phyloP scores from a whole-genome alignment of 1,139 yeast species.

The Sugiyamaella castrensis region DNA sequence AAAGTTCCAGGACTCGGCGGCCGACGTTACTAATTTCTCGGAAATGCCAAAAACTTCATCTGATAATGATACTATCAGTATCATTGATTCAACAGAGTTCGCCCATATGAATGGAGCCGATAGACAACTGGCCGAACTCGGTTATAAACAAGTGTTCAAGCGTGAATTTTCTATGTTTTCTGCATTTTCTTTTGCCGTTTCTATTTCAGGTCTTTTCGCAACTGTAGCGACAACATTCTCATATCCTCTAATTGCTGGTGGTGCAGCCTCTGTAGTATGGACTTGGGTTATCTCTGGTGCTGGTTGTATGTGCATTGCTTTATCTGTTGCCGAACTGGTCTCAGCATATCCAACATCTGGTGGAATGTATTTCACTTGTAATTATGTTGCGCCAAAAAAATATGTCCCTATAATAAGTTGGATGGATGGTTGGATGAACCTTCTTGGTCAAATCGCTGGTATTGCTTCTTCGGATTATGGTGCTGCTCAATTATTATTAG shows the following conservation, averaged over 20 bases:
- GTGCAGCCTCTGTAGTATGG: slow-evolving; percentile 49
- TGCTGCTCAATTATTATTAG: slow-evolving; percentile 42
- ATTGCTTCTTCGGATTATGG: slow-evolving; percentile 40
- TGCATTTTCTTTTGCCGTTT: slow-evolving; percentile 50
- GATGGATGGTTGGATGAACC: slow-evolving; percentile 47
- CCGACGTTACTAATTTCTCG: background rate
- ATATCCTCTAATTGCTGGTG: slow-evolving; percentile 50
- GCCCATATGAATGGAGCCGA: slow-evolving; percentile 22
- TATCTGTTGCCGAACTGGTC: slow-evolving; percentile 59
- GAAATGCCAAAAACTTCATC: slow-evolving; percentile 8
- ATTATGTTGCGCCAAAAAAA: slow-evolving; percentile 52
- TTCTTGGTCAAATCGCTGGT: slow-evolving; percentile 47
- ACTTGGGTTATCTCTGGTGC: slow-evolving; percentile 50
- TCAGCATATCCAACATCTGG: slow-evolving; percentile 70
- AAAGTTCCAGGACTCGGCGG: background rate
- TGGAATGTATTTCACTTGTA: slow-evolving; percentile 58
- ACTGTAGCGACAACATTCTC: slow-evolving; percentile 52
- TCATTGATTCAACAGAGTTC: slow-evolving; percentile 18
- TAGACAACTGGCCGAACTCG: slow-evolving; percentile 26
- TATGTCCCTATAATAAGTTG: slow-evolving; percentile 47
- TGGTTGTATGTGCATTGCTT: slow-evolving; percentile 48
- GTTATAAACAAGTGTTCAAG: slow-evolving; percentile 41
- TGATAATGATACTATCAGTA: slow-evolving; percentile 8
- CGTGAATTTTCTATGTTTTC: slow-evolving; percentile 54
- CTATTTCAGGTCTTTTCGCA: slow-evolving; percentile 54